Conservation (phyloP, 768 basidiomycete genomes). For the Lentinula raphanica region DNA sequence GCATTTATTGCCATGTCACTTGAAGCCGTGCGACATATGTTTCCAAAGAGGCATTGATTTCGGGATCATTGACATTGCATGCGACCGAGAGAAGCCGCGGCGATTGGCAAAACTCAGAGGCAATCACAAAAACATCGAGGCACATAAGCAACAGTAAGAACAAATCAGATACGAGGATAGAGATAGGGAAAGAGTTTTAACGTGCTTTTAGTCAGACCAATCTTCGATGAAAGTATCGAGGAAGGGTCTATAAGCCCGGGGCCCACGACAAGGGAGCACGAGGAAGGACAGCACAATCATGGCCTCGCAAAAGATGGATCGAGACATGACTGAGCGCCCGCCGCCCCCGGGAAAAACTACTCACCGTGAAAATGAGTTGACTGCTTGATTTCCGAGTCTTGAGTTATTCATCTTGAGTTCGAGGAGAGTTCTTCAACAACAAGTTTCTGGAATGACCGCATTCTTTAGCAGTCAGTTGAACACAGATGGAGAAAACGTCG, state of each 20-base stretch:
- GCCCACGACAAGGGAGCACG: slow-evolving; percentile 7
- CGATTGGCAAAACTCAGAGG: not conserved
- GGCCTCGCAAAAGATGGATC: not conserved
- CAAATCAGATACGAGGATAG: not conserved
- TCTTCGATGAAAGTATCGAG: not conserved
- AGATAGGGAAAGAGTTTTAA: not conserved
- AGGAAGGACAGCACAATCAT: not conserved
- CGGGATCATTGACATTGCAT: not conserved
- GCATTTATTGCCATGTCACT: not conserved
- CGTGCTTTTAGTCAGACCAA: slow-evolving; percentile 2
- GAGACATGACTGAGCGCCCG: not conserved
- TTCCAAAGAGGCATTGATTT: not conserved
- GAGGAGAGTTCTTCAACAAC: no score
- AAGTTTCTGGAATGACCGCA: no score
- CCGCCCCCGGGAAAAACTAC: slow-evolving; percentile 4
- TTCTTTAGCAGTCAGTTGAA: no score
- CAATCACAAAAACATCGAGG: not conserved
- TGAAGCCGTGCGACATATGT: not conserved
- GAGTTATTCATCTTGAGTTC: no score
- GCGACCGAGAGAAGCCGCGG: not conserved
- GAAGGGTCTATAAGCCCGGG: not conserved
- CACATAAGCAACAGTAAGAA: not conserved
- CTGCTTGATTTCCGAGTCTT: no score
- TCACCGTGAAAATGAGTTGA: no score
- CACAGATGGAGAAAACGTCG: no score